A percentile compares a stretch with the other conserved stretches of the same genome.
Evolutionary conservation across 1,139 yeast genomes (phyloP).

Genomic region (Suhomyces coccinellae): DNA sequence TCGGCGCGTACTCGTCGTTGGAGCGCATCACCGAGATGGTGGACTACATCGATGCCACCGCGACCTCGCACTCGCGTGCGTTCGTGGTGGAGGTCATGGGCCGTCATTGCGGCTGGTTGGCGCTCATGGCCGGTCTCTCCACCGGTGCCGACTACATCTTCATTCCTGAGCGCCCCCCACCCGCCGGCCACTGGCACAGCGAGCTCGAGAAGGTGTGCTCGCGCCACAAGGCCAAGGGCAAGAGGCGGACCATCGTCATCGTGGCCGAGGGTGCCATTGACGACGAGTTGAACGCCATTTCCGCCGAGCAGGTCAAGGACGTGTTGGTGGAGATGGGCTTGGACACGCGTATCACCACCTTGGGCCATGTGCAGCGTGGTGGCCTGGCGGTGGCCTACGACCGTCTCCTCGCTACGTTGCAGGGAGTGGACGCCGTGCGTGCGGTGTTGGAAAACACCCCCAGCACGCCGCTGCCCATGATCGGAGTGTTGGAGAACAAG

Average conservation of each 20-base stretch:
- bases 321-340: conserved; percentile 70
- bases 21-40: conserved; percentile 77
- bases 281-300: conserved; percentile 61
- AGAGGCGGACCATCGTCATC: conserved; percentile 75
- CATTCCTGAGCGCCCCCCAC: conserved; percentile 75
- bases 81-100: conserved; percentile 91
- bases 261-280: conserved; percentile 86
- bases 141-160: conserved; percentile 80
- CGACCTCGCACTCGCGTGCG: conserved; percentile 80
- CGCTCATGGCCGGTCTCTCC: conserved; percentile 78
- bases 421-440: conserved; percentile 82
- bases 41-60: conserved; percentile 83
- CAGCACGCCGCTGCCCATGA: conserved; percentile 73
- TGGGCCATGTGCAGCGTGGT: conserved; percentile 87
- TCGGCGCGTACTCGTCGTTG: conserved; percentile 77
- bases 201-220: conserved; percentile 65
- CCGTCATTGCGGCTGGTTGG: conserved; percentile 87
- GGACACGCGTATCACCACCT: conserved; percentile 75
- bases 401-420: conserved; percentile 71
- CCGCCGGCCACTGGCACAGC: conserved; percentile 58
- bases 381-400: conserved; percentile 84
- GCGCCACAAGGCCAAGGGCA: conserved; percentile 68
- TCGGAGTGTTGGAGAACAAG: conserved; percentile 71
- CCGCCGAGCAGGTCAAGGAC: conserved; percentile 65
- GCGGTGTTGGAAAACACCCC: conserved; percentile 73